A percentile compares a stretch with the other conserved stretches of the same genome.
phyloP scores from a whole-genome alignment of 208 protist genomes.

The Tetramitus jugosus region DNA sequence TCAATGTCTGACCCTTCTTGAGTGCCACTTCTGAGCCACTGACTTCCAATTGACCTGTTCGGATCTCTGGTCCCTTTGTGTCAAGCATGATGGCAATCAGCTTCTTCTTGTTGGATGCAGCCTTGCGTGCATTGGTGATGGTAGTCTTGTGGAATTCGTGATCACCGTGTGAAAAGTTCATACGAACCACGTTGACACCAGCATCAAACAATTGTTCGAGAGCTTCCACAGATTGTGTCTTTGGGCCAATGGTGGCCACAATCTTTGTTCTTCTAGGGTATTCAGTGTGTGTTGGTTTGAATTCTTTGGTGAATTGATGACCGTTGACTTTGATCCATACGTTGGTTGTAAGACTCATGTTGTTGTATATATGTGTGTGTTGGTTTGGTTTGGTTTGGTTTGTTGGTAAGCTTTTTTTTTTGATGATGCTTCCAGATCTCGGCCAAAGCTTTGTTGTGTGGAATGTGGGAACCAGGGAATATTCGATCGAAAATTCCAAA shows the following conservation, averaged over 20 bases:
- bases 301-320: too few relatives aligned
- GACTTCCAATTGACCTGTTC: conserved; percentile 59
- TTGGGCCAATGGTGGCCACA: conserved; percentile 92
- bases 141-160: conserved; percentile 87
- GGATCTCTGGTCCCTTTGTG: conserved; percentile 92
- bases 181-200: conserved; percentile 89
- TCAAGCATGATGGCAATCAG: conserved; percentile 88
- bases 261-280: too few relatives aligned
- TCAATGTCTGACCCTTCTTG: conserved; percentile 56
- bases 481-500: too few relatives aligned
- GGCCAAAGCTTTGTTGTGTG: too few relatives aligned
- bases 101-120: conserved; percentile 54
- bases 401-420: too few relatives aligned
- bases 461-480: too few relatives aligned
- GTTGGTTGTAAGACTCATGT: too few relatives aligned
- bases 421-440: too few relatives aligned
- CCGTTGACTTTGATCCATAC: too few relatives aligned
- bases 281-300: too few relatives aligned
- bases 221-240: conserved; percentile 80
- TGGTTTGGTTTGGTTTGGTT: too few relatives aligned
- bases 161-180: conserved; percentile 95
- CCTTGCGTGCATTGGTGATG: conserved; percentile 82
- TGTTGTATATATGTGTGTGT: too few relatives aligned
- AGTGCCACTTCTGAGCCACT: conserved; percentile 55
- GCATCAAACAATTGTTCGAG: conserved; percentile 79